Percentiles rank a stretch among this genome's conserved stretches.
Evolutionary conservation across 2,329 filamentous ascomycete species (phyloP).

Genomic region (Aspergillus alliaceus): DNA sequence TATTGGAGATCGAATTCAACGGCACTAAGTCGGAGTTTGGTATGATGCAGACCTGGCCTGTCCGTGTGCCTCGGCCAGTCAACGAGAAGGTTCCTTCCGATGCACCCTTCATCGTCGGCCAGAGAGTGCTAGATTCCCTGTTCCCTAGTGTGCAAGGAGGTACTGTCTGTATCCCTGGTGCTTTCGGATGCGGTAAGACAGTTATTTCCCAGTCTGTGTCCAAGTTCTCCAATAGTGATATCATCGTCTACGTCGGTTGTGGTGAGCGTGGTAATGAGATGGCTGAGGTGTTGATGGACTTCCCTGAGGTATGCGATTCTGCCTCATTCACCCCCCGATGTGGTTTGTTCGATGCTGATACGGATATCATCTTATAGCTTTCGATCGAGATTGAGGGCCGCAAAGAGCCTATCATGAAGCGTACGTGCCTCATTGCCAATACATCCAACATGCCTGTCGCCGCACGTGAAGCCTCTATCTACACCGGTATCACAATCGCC

Average conservation of each 20-base stretch:
- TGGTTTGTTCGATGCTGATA: constrained; percentile 12
- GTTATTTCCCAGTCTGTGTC: constrained; percentile 98
- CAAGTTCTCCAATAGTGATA: constrained; percentile 99
- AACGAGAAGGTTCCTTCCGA: constrained; percentile 89
- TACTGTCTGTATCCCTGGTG: constrained; percentile 95
- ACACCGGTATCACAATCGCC: constrained; percentile 90
- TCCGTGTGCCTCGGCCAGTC: constrained; percentile 88
- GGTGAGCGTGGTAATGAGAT: constrained; percentile 98
- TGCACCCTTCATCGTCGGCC: constrained; percentile 91
- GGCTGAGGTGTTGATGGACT: constrained; percentile 99
- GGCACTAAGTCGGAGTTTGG: constrained; percentile 90
- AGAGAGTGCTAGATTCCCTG: constrained; percentile 92
- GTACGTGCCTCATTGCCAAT: constrained; percentile 96
- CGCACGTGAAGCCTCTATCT: constrained; percentile 96
- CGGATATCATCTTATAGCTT: constrained; percentile 52
- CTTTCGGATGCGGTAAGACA: constrained; percentile 98
- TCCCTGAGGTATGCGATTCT: constrained; percentile 67
- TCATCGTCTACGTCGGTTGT: constrained; percentile 94
- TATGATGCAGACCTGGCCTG: constrained; percentile 99
- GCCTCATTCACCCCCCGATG: background rate
- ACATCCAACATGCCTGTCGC: constrained; percentile 99
- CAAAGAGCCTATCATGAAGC: constrained; percentile 99
- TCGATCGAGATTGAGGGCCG: constrained; percentile 91
- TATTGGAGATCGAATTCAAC: constrained; percentile 95
- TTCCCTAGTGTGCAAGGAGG: constrained; percentile 97